phyloP scores from a whole-genome alignment of 2,329 filamentous ascomycete genomes.

The Hypoxylon sp. region DNA sequence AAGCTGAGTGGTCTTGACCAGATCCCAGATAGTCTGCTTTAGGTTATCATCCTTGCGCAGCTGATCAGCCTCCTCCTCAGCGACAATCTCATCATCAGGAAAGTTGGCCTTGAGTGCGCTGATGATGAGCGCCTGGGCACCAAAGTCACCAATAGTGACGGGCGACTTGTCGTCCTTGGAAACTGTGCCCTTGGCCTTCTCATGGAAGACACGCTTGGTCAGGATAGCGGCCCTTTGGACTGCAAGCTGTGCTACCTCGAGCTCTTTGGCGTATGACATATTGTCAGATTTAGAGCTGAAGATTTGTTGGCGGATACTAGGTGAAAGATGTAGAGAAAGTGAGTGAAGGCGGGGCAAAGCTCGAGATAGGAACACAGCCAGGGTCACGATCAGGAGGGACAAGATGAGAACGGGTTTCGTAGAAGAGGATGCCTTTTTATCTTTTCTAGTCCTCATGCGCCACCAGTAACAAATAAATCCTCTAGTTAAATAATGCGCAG shows the following conservation, averaged over 20 bases:
- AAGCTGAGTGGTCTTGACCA: conserved; percentile 81
- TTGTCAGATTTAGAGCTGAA: conserved; percentile 29
- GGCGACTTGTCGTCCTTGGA: conserved; percentile 96
- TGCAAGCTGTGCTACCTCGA: conserved; percentile 80
- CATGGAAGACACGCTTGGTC: conserved; percentile 84
- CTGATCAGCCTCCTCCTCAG: conserved; percentile 91
- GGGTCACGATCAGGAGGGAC: conserved; percentile 48
- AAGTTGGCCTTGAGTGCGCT: conserved; percentile 90
- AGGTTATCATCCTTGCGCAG: conserved; percentile 80
- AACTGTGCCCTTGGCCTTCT: conserved; percentile 93
- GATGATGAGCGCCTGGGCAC: conserved; percentile 97
- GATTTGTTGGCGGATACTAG: conserved; percentile 25
- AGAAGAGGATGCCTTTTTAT: conserved; percentile 30
- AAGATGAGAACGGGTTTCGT: conserved; percentile 41
- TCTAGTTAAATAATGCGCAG: conserved; percentile 6
- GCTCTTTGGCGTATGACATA: conserved; percentile 75
- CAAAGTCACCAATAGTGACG: conserved; percentile 98
- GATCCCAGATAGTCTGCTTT: conserved; percentile 84
- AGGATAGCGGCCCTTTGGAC: conserved; percentile 81
- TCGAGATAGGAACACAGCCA: conserved; percentile 52
- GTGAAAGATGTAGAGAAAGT: conserved; percentile 49
- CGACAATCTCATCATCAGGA: conserved; percentile 90
- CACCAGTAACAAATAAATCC: conserved; percentile 8
- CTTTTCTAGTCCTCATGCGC: conserved; percentile 43
- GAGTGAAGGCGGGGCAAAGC: conserved; percentile 53